Base-by-base conservation (phyloP, 306 rosid species). In the Cucumis cinereus region DNA sequence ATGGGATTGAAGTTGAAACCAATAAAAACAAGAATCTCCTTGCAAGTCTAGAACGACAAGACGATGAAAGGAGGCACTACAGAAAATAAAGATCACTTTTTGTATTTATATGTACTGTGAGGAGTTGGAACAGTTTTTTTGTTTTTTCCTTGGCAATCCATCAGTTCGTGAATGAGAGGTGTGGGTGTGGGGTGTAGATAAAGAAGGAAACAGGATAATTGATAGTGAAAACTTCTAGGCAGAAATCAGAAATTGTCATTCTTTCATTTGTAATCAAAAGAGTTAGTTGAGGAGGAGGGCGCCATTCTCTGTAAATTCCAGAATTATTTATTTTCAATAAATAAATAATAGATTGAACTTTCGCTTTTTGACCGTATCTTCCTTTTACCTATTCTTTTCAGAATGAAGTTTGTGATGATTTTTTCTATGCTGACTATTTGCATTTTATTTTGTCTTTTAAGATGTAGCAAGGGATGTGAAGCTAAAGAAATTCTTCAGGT, bases 1-100 rank as follows among this genome's bases (percentile, higher is more conserved):
- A 94, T 94, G 99, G 97, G 99, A 41, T 85, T 94, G 90, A 94
- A 94, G 89, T 84, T 94, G 88, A 94, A 94, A 81, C 99, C 97
- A 12, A 94, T 94, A 71, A 91, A 86, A 84, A 94, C 97, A 38
- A 84, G 95, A 78, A 86, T 87, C 56, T 78, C 93, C 35, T 52
- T 79, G 61, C 76, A 86, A 73, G 78, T 82, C 56, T 74, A 61
- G 84, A 54, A 71, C 4, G 22, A 16, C 41, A 8, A 8, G 74
- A 70, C 60, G 20, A 47, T 45, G 16, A 47, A 47, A 47, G 58
- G 59, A 71, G 75, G 41, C 50, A 60, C 77, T 54, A 60, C 54
- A 75, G 7, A 30, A 45, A 60, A 43, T 45, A 59, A 28, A 77
- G 58, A 62, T 59, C 52, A 52, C 55, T 54, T 79, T 67, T 45